Conservation (phyloP, 257 asterid genomes). For the Orobanche coerulescens region DNA sequence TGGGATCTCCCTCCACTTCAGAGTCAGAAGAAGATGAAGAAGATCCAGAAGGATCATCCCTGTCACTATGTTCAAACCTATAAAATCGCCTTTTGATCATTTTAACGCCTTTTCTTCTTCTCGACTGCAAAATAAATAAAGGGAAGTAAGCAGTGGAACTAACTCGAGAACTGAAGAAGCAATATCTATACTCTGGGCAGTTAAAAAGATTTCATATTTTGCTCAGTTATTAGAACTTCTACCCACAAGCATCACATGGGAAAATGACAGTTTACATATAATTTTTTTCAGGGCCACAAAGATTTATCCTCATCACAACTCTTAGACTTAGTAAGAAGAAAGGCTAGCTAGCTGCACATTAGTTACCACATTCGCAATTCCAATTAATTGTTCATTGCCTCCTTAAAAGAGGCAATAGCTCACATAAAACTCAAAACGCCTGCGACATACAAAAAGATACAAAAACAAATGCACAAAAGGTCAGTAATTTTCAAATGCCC, state of each 20-base stretch:
- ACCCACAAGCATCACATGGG: background rate
- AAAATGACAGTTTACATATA: background rate
- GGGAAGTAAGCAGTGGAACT: background rate
- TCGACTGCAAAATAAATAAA: slow-evolving; percentile 36
- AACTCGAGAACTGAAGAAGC: background rate
- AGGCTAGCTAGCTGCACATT: background rate
- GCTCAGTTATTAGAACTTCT: background rate
- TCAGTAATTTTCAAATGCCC: background rate
- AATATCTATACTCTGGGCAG: background rate
- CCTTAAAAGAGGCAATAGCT: slow-evolving; percentile 7
- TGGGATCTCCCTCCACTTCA: slow-evolving; percentile 48
- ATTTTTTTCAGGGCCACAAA: background rate
- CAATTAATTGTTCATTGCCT: background rate
- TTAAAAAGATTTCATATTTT: slow-evolving; percentile 5
- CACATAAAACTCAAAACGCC: background rate
- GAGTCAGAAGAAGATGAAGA: slow-evolving; percentile 70
- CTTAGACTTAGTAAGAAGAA: too few relatives aligned
- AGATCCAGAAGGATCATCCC: slow-evolving; percentile 67
- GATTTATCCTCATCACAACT: background rate
- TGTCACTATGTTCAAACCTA: slow-evolving; percentile 59
- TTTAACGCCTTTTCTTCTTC: slow-evolving; percentile 12
- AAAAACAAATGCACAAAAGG: background rate
- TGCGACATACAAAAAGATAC: background rate
- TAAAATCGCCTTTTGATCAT: slow-evolving; percentile 89
- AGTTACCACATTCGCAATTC: background rate